Base-by-base conservation (phyloP, 2,329 filamentous ascomycete species). In the Periconia digitata region DNA sequence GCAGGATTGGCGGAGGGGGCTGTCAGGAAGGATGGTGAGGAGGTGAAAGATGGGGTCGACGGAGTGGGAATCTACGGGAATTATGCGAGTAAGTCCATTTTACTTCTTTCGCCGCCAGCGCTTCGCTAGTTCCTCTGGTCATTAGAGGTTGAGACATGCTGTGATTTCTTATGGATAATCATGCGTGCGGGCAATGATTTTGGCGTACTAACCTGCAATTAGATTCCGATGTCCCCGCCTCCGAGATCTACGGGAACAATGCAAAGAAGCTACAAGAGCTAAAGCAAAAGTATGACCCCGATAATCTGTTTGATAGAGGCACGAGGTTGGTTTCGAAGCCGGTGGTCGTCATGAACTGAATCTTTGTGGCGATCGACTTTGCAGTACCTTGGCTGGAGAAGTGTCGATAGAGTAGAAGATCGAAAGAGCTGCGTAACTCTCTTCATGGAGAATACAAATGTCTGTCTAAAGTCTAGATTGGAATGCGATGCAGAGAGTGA, bases 281-380 rank as follows among this genome's bases (percentile, higher is more conserved):
- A 47, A 70, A 71, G 58, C 45, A 59, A 13, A 68, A 66, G 51
- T 70, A 66, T 22, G 67, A 71, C 49, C 65, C 66, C 0, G 59
- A 63, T 1, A 69, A 69, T 40, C 22, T 68, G 29, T 71, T 71
- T 47, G 60, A 58, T 27, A 46, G 62, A 29, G 64, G 60, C 2
- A 63, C 60, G 3, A 61, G 53, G 44, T 47, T 66, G 8, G 49
- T 47, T 1, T 37, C 44, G n/a, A 22, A 44, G 29, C 49, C 40
- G 29, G 5, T 51, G 38, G 49, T 51, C 1, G 44, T 47, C 24
- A 44, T 51, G 37, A 51, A 51, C 23, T 51, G 36, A 44, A 23
- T 7, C 16, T 37, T 37, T 10, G 35, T 37, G 27, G 27, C 15
- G n/a, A n/a, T n/a, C n/a, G n/a, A n/a, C n/a, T n/a, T n/a, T n/a